These are phyloP conservation scores for Coleophoma crateriformis DNA, from an alignment of 2,329 filamentous ascomycete genomes.

Conservation along the genomic window DNA sequence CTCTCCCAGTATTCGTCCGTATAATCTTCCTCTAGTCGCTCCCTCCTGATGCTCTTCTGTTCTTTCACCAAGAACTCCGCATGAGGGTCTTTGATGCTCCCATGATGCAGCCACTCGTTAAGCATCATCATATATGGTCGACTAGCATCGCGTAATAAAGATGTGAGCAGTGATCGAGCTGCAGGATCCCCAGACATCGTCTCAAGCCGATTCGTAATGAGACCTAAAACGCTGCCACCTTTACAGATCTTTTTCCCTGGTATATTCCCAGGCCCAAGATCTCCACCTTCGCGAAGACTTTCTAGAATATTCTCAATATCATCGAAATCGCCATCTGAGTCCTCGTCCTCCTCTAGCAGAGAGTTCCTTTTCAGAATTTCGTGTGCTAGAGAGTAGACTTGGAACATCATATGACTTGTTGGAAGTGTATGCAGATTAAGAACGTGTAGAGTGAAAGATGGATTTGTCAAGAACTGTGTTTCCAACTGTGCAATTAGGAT, in stretches of 20 bases:
- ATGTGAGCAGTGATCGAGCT: slow-evolving; percentile 74
- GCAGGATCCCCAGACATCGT: slow-evolving; percentile 92
- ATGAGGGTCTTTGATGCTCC: slow-evolving; percentile 90
- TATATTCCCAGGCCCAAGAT: slow-evolving; percentile 72
- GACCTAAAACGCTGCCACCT: slow-evolving; percentile 87
- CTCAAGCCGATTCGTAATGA: slow-evolving; percentile 79
- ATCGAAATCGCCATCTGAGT: slow-evolving; percentile 58
- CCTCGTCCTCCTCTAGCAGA: slow-evolving; percentile 74
- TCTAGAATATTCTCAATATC: slow-evolving; percentile 93
- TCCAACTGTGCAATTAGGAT: slow-evolving; percentile 91
- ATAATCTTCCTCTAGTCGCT: slow-evolving; percentile 90
- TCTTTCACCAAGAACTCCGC: slow-evolving; percentile 93
- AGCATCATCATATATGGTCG: slow-evolving; percentile 96
- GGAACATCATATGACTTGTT: slow-evolving; percentile 85
- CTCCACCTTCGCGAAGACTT: slow-evolving; percentile 79
- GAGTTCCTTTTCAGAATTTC: slow-evolving; percentile 86
- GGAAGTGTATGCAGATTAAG: slow-evolving; percentile 88
- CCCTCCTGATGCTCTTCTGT: slow-evolving; percentile 88
- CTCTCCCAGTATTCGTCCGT: slow-evolving; percentile 99
- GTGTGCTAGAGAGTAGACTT: slow-evolving; percentile 81
- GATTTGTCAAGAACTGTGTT: slow-evolving; percentile 83
- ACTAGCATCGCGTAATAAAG: slow-evolving; percentile 79
- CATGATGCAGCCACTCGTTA: slow-evolving; percentile 97
- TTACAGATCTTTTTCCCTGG: slow-evolving; percentile 90
- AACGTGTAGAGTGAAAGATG: slow-evolving; percentile 86